Base-by-base conservation (phyloP, 768 basidiomycete species). In the Hortiboletus campestris region DNA sequence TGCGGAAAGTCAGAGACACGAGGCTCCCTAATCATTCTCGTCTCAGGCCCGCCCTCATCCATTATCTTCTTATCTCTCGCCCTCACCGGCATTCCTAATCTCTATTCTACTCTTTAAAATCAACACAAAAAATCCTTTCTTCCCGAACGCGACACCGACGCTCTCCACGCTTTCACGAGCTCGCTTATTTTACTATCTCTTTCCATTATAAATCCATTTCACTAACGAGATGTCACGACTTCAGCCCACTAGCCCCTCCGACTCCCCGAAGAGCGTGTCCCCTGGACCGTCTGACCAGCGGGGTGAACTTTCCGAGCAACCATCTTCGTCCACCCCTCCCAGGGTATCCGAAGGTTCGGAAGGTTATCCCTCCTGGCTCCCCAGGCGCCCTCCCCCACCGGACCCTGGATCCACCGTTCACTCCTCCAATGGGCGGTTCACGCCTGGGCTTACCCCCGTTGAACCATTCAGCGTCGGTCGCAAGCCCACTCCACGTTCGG, bases 321-420 rank as follows among this genome's bases (percentile, higher is more conserved):
- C 73, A 1, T 74, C 71, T 13, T 67, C 73, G 39, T 73, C 73
- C 2, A 64, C 72, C 48, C 70, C 71, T 16, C 68, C 71, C 10
- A 64, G 70, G 53, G 34, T 53, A 2, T 74, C 70, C 49, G 80
- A 82, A 62, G 61, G 71, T 49, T 80, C 80, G 17, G 88, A 89
- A 60, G 85, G 85, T 14, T 93, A 93, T 67, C 91, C 91, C 3
- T 85, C 88, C 22, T 93, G 91, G 91, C 84, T 93, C 2, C 91
- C 91, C 17, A 82, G 76, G 56, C 80, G 91, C 14, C 91, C 91
- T 3, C 84, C 84, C 16, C 88, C 83, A 1, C 91, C 91, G 0
- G 83, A 82, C 9, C 91, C 91, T 4, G 80, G 81, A 4, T 88
- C 87, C 11, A 89, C 87, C 2, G 71, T 88, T 52, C 83, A 83